Base-by-base conservation (phyloP, 2,329 filamentous ascomycete genomes). In the Pseudodiploospora longispora region DNA sequence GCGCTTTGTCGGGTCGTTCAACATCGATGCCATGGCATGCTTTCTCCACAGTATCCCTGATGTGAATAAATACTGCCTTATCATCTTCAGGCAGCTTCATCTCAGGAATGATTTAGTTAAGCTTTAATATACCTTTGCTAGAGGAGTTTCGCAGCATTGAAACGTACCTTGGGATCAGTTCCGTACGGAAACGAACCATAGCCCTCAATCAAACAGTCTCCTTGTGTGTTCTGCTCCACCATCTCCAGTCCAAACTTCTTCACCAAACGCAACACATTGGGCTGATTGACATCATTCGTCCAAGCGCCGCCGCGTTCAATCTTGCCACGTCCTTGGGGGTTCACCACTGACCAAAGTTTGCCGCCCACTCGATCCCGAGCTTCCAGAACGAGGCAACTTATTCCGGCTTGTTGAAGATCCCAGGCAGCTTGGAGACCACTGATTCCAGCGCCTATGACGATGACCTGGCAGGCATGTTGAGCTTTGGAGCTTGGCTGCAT, bases 361-460 rank as follows among this genome's bases (percentile, higher is more conserved):
- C 75, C 74, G 0, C 74, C 74, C 0, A 76, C 68, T 0, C 70
- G 64, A 38, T 73, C 62, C 6, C 67, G 60, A 1, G 72, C 72
- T 49, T 78, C 75, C 1, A 78, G 55, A 0, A 78, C 62, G 0
- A 68, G 45, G 12, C 61, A 59, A 0, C 62, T 63, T 6, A 70
- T 54, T 1, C 67, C 67, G 0, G 62, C 61, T 1, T 54, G 42
- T 3, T 62, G 52, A 3, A 70, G 46, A 1, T 57, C 52, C 6
- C 56, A 40, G 1, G 68, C 68, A 0, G 68, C 65, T 30, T 58
- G 49, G 10, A 68, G 59, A 10, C 61, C 65, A 10, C 58, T 59
- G 10, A 70, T 55, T 5, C 72, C 72, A 0, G 68, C 71, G 3
- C 72, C 72, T 12, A 75, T 52, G 8, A 75, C 55, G 19, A 19